phyloP scores from a whole-genome alignment of 768 basidiomycete genomes.

The Amanita polypyramis region DNA sequence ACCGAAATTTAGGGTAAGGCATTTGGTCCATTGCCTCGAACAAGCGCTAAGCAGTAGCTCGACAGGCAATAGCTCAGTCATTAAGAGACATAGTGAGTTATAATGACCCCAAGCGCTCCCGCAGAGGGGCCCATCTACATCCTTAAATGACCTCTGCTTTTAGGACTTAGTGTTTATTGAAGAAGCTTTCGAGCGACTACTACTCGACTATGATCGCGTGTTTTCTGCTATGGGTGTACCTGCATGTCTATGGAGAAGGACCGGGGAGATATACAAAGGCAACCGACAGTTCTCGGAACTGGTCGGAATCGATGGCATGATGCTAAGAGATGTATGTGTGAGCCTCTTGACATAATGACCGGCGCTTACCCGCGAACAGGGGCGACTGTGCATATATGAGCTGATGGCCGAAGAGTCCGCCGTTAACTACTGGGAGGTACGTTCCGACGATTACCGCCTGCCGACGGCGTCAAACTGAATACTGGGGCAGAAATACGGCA shows the following conservation, averaged over 20 bases:
- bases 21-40: slow-evolving; percentile 1
- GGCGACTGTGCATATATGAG: slow-evolving; percentile 92
- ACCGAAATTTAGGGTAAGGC: slow-evolving; percentile 71
- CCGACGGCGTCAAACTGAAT: neutral
- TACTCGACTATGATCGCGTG: slow-evolving; percentile 92
- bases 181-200: slow-evolving; percentile 90
- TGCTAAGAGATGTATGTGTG: slow-evolving; percentile 69
- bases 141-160: slow-evolving; percentile 3
- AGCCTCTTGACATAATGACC: neutral
- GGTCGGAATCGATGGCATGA: slow-evolving; percentile 76
- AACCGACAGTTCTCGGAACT: slow-evolving; percentile 93
- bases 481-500: slow-evolving; percentile 76
- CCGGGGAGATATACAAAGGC: slow-evolving; percentile 97
- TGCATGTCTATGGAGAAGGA: slow-evolving; percentile 92
- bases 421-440: slow-evolving; percentile 95
- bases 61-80: slow-evolving; percentile 71
- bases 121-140: slow-evolving; percentile 1
- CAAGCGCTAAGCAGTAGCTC: slow-evolving; percentile 4
- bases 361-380: slow-evolving; percentile 28
- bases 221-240: slow-evolving; percentile 96
- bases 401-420: slow-evolving; percentile 97
- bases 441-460: slow-evolving; percentile 4
- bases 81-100: slow-evolving; percentile 63
- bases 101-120: neutral
- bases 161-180: slow-evolving; percentile 96